These are phyloP conservation scores for Jaltomata sinuosa DNA, from an alignment of 257 asterid genomes.

Conservation along the genomic window DNA sequence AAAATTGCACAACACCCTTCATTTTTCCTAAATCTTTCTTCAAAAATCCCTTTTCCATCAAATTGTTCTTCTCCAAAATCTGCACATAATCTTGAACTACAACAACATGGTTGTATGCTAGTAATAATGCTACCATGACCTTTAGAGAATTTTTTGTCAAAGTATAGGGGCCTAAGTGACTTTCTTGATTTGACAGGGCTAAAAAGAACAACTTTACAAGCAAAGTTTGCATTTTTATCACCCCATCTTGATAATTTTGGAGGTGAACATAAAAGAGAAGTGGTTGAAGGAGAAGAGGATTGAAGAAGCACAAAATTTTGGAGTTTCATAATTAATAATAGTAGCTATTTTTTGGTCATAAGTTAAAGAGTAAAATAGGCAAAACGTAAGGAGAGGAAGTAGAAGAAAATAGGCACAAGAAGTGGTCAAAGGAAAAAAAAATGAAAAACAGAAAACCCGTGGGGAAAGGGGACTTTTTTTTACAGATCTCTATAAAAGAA, in stretches of 20 bases:
- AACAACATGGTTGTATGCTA: not conserved
- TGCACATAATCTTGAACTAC: constrained; percentile 36
- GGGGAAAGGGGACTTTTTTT: constrained; percentile 21
- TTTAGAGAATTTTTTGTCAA: constrained; percentile 13
- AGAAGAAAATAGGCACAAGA: constrained; percentile 6
- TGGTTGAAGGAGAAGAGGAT: constrained; percentile 8
- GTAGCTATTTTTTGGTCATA: constrained; percentile 4
- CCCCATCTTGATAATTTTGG: constrained; percentile 4
- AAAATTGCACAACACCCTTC: constrained; percentile 20
- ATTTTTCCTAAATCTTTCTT: not conserved
- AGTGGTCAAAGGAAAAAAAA: constrained; percentile 7
- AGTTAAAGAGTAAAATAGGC: not conserved
- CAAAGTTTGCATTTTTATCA: constrained; percentile 1
- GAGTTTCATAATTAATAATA: constrained; percentile 28
- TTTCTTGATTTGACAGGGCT: constrained; percentile 19
- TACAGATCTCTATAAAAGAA: constrained; percentile 11
- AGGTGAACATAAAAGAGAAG: not conserved
- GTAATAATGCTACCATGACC: not conserved
- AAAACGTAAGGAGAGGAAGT: not conserved
- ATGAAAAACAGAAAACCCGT: constrained; percentile 19
- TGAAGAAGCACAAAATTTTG: constrained; percentile 19
- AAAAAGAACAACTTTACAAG: constrained; percentile 9
- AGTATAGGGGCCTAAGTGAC: constrained; percentile 16
- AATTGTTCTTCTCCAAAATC: constrained; percentile 11
- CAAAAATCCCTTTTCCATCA: constrained; percentile 11